A percentile compares a stretch with the other conserved stretches of the same genome.
Conservation (phyloP, 345 rosid genomes). For the Geranium rotundifolium region DNA sequence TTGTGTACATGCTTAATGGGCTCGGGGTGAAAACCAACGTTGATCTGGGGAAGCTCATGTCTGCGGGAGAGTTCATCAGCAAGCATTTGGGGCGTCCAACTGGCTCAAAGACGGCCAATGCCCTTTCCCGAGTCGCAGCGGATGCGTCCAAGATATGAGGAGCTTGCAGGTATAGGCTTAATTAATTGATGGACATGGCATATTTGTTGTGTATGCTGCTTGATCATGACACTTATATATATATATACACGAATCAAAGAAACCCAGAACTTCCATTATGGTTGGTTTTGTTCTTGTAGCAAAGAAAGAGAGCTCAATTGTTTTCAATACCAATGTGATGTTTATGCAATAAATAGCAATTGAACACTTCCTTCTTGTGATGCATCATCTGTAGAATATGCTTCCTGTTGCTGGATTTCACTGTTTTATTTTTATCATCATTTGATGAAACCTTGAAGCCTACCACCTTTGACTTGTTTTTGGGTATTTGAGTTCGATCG, state of each 20-base stretch:
- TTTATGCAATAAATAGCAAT: no score
- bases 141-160: conserved; percentile 73
- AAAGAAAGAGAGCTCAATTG: background rate
- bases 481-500: no score
- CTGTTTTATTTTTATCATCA: no score
- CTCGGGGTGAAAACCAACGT: conserved; percentile 57
- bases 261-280: conserved; percentile 8
- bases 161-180: background rate
- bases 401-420: no score
- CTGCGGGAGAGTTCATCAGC: conserved; percentile 58
- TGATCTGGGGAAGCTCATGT: conserved; percentile 44
- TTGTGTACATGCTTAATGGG: conserved; percentile 67
- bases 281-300: conserved; percentile 1
- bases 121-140: conserved; percentile 29
- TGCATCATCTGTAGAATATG: no score
- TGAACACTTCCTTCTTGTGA: no score
- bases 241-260: conserved; percentile 6
- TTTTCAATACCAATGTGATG: background rate
- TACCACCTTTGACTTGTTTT: no score
- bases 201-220: background rate
- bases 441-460: no score
- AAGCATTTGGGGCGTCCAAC: conserved; percentile 45
- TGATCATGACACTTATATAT: background rate
- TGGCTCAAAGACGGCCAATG: conserved; percentile 50
- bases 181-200: no score